Conservation (phyloP, 2,329 filamentous ascomycete genomes). For the Colletotrichum sp. region DNA sequence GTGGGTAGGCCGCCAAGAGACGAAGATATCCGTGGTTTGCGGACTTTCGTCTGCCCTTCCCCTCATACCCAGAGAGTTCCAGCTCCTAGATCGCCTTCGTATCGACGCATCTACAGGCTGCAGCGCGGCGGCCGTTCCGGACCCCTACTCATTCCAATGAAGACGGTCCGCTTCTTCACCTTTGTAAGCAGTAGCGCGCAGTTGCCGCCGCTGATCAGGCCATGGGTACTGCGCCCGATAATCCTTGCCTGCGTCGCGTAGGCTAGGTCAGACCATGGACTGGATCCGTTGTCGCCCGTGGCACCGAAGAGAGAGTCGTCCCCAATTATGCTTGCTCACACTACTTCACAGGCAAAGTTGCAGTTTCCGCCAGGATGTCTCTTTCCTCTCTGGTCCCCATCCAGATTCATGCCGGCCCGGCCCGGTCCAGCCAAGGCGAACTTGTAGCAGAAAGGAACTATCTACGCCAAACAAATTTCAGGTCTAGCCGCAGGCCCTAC, state of each 20-base stretch:
- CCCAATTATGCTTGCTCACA: accelerated
- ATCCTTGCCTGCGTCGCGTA: accelerated
- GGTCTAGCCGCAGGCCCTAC: background rate
- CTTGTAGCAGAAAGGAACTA: background rate
- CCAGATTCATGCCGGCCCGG: accelerated
- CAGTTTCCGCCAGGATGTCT: background rate
- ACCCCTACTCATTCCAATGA: background rate
- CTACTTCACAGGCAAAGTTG: accelerated
- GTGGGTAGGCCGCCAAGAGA: accelerated
- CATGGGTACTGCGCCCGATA: background rate
- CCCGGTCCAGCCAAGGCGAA: background rate
- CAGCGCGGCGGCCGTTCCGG: background rate
- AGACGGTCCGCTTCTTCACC: accelerated
- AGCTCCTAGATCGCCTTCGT: background rate
- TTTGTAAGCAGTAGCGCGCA: accelerated
- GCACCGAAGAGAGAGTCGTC: accelerated
- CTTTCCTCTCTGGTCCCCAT: accelerated
- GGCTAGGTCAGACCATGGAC: background rate
- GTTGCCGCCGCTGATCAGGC: background rate
- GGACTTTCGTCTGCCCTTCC: background rate
- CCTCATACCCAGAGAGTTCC: accelerated
- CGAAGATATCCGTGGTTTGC: background rate
- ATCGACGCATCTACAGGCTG: background rate
- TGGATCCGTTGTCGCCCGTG: accelerated
- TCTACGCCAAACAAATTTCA: accelerated